A percentile compares a stretch with the other conserved stretches of the same genome.
phyloP scores from a whole-genome alignment of 306 rosid species.

The Vigna angularis region DNA sequence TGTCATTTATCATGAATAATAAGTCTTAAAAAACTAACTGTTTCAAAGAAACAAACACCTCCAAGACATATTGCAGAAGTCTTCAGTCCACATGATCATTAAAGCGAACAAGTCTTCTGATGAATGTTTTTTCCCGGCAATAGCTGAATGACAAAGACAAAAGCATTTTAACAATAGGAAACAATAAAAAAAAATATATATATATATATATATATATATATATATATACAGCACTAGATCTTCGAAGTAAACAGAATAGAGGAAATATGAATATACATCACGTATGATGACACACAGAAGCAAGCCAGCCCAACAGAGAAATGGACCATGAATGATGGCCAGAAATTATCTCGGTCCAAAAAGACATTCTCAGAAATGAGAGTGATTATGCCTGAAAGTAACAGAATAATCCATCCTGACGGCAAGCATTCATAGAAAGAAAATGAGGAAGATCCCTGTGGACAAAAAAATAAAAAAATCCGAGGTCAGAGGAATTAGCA shows the following conservation, averaged over 20 bases:
- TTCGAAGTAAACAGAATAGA: background rate
- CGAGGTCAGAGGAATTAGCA: slow-evolving; percentile 32
- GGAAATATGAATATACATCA: slow-evolving; percentile 63
- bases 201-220: background rate
- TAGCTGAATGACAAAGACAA: slow-evolving; percentile 53
- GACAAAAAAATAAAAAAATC: slow-evolving; percentile 18
- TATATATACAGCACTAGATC: slow-evolving; percentile 18
- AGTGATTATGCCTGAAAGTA: slow-evolving; percentile 73
- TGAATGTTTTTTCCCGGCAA: slow-evolving; percentile 69
- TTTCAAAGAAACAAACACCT: slow-evolving; percentile 41
- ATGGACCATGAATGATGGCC: slow-evolving; percentile 72
- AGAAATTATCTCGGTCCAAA: slow-evolving; percentile 74
- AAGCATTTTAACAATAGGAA: background rate
- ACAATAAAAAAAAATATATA: slow-evolving; percentile 28
- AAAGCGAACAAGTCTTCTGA: slow-evolving; percentile 68
- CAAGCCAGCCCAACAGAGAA: slow-evolving; percentile 75
- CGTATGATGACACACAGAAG: slow-evolving; percentile 71
- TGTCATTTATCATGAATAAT: slow-evolving; percentile 32
- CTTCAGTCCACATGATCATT: slow-evolving; percentile 77
- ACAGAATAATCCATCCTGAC: slow-evolving; percentile 73
- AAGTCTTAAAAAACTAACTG: slow-evolving; percentile 17
- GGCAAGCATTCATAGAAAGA: slow-evolving; percentile 84
- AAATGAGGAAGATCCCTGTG: slow-evolving; percentile 77
- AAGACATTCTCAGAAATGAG: slow-evolving; percentile 78
- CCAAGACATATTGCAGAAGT: slow-evolving; percentile 26